Conservation (phyloP, 2,329 filamentous ascomycete genomes). For the Aureobasidium mangrovei region DNA sequence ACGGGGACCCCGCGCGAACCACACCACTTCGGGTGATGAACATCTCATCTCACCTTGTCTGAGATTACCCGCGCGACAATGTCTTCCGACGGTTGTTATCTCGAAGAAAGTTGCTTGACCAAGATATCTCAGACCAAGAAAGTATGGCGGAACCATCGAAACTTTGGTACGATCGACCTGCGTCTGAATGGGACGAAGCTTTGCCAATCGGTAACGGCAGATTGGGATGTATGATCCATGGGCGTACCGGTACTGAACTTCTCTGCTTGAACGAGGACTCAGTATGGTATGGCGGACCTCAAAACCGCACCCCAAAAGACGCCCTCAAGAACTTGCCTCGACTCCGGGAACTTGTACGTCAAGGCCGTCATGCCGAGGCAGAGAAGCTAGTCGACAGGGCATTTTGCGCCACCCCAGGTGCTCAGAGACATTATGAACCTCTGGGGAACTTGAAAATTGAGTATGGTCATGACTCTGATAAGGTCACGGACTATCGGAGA, state of each 20-base stretch:
- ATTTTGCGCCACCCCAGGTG: conserved; percentile 40
- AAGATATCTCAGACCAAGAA: neutral
- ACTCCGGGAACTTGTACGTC: conserved; percentile 35
- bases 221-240: conserved; percentile 39
- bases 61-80: neutral
- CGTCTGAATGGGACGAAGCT: conserved; percentile 31
- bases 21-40: neutral
- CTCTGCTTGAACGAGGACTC: conserved; percentile 43
- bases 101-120: neutral
- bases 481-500: conserved; percentile 30
- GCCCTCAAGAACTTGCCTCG: conserved; percentile 26
- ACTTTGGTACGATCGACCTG: conserved; percentile 23
- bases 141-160: neutral
- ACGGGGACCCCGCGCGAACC: neutral
- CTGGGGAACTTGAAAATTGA: conserved; percentile 20
- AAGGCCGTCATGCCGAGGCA: conserved; percentile 33
- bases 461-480: neutral
- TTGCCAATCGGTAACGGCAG: conserved; percentile 44
- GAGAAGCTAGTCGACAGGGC: conserved; percentile 33
- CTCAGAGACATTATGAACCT: conserved; percentile 43
- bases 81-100: neutral
- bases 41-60: neutral
- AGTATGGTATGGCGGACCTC: conserved; percentile 39
- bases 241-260: conserved; percentile 35
- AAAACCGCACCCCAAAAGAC: conserved; percentile 35